phyloP scores from a whole-genome alignment of 192 early-diverging fungal species.

The Podila clonocystis region DNA sequence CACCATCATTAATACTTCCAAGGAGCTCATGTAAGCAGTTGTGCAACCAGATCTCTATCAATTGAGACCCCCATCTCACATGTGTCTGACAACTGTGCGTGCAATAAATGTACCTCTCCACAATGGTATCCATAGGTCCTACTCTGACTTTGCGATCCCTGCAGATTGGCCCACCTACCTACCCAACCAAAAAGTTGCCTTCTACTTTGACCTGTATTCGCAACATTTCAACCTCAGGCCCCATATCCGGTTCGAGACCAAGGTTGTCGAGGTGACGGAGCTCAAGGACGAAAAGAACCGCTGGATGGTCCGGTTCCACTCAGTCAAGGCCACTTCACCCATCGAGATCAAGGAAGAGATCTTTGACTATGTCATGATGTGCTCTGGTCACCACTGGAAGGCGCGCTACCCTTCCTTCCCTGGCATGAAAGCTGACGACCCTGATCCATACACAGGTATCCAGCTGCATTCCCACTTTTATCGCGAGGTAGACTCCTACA shows the following conservation, averaged over 20 bases:
- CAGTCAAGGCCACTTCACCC: neutral
- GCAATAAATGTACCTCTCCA: neutral
- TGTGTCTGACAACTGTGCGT: neutral
- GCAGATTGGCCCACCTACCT: slow-evolving; percentile 67
- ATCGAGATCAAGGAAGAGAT: slow-evolving; percentile 53
- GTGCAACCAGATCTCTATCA: too few species aligned
- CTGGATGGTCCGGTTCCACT: slow-evolving; percentile 52
- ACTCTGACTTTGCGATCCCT: slow-evolving; percentile 69
- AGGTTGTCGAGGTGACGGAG: slow-evolving; percentile 57
- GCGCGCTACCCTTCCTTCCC: slow-evolving; percentile 62
- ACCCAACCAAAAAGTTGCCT: slow-evolving; percentile 55
- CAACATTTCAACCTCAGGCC: slow-evolving; percentile 56
- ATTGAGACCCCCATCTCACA: neutral
- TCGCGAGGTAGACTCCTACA: slow-evolving; percentile 58
- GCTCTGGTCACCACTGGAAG: slow-evolving; percentile 67
- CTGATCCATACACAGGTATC: slow-evolving; percentile 53
- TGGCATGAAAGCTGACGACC: slow-evolving; percentile 51
- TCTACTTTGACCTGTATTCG: slow-evolving; percentile 64
- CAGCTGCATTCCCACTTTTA: slow-evolving; percentile 70
- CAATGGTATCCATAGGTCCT: slow-evolving; percentile 27
- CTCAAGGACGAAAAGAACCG: slow-evolving; percentile 48
- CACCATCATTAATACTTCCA: slow-evolving; percentile 66
- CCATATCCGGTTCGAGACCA: slow-evolving; percentile 65
- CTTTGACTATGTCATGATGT: slow-evolving; percentile 72
- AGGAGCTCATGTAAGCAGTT: slow-evolving; percentile 50